Evolutionary conservation across 768 basidiomycete genomes (phyloP).

Genomic region (Clavulina sp.): DNA sequence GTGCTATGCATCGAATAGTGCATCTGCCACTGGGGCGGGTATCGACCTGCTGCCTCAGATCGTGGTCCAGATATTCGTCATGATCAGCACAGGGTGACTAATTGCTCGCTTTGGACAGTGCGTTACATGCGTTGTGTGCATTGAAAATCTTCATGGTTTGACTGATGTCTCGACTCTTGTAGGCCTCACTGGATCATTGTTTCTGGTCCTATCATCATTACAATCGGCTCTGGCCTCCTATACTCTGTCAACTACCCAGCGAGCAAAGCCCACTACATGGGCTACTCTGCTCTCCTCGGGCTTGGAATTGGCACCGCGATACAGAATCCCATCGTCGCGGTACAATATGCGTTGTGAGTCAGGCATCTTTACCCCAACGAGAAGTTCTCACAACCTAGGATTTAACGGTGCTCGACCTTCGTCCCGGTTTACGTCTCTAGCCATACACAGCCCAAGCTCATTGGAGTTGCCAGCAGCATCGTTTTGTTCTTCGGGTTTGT

Average conservation of each 20-base stretch:
- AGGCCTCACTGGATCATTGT: slow-evolving; percentile 3
- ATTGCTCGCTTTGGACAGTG: background rate
- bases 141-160: too few relatives aligned
- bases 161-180: slow-evolving; percentile 15
- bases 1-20: background rate
- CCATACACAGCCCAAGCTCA: background rate
- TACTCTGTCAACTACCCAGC: background rate
- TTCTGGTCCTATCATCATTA: background rate
- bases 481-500: background rate
- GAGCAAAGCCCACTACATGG: background rate
- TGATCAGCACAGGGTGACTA: background rate
- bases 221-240: background rate
- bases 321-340: background rate
- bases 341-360: background rate
- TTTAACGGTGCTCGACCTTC: too few relatives aligned
- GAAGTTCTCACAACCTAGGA: too few relatives aligned
- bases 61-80: background rate
- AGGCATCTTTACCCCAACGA: too few relatives aligned
- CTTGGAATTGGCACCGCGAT: background rate
- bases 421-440: too few relatives aligned
- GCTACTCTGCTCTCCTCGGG: background rate
- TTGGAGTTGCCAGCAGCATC: background rate
- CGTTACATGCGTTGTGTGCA: too few relatives aligned
- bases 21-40: background rate
- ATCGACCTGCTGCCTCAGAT: background rate